Percentiles rank a stretch among this genome's conserved stretches.
These are phyloP conservation scores for Corymbia maculata DNA, from an alignment of 345 rosid species.

Conservation along the genomic window DNA sequence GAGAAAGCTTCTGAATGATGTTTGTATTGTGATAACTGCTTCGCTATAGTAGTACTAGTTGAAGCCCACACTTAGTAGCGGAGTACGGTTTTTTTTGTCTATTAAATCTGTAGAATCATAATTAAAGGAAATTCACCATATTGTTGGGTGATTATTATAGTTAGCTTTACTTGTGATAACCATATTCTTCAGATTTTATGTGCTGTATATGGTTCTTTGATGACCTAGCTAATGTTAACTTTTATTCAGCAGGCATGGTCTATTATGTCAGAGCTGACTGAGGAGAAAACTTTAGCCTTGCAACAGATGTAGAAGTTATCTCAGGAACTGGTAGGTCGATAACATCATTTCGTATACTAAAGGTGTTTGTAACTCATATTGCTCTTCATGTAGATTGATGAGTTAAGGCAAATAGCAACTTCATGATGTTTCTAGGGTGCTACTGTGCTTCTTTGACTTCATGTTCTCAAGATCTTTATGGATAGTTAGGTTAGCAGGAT, in stretches of 20 bases:
- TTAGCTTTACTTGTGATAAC: neutral
- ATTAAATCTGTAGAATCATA: neutral
- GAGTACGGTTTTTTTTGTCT: neutral
- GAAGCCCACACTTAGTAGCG: neutral
- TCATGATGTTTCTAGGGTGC: neutral
- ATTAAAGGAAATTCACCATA: neutral
- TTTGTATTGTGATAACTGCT: neutral
- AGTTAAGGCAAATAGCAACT: neutral
- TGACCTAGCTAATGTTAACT: neutral
- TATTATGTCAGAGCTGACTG: constrained; percentile 59
- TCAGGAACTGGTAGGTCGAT: constrained; percentile 55
- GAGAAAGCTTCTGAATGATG: neutral
- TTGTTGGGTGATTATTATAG: neutral
- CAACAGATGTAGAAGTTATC: constrained; percentile 50
- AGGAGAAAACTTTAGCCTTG: constrained; percentile 58
- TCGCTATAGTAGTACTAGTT: neutral
- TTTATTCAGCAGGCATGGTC: constrained; percentile 52
- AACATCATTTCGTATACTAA: neutral
- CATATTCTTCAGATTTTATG: neutral
- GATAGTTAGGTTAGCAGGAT: neutral
- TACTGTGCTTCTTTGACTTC: neutral
- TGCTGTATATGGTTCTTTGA: neutral
- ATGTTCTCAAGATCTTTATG: neutral
- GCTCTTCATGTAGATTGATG: neutral
- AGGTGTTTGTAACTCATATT: neutral